These are phyloP conservation scores for Schoenoplectus triqueter DNA, from an alignment of 202 grass and related monocot genomes.

Conservation along the genomic window DNA sequence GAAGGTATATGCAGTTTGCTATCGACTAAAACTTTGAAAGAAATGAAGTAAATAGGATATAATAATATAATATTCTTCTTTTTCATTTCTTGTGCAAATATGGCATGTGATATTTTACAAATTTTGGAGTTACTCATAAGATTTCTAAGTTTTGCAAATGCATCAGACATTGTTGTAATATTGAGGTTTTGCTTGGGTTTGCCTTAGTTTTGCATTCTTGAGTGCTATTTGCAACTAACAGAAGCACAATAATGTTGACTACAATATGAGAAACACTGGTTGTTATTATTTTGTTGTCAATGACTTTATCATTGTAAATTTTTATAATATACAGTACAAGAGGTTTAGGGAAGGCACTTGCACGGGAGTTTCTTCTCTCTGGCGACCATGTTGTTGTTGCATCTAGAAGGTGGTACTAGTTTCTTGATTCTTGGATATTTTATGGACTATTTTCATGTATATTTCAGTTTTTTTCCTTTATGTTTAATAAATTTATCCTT, in stretches of 20 bases:
- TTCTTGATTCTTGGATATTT: conserved; percentile 16
- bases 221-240: not conserved
- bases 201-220: conserved; percentile 1
- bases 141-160: not conserved
- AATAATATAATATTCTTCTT: not conserved
- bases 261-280: not conserved
- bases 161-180: not conserved
- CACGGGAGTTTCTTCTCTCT: conserved; percentile 98
- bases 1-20: conserved; percentile 57
- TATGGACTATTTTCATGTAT: conserved; percentile 17
- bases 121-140: not conserved
- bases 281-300: conserved; percentile 9
- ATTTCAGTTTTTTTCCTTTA: conserved; percentile 27
- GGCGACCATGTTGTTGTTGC: conserved; percentile 91
- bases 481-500: conserved; percentile 45
- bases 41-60: not conserved
- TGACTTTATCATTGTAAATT: not conserved
- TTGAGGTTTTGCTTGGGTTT: not conserved
- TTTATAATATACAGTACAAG: conserved; percentile 66
- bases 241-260: not conserved
- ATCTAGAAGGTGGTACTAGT: conserved; percentile 75
- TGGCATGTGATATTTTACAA: not conserved
- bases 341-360: conserved; percentile 98
- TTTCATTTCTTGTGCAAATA: not conserved
- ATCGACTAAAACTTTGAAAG: not conserved